These are phyloP conservation scores for Cinchona pubescens DNA, from an alignment of 257 asterid species.

Conservation along the genomic window DNA sequence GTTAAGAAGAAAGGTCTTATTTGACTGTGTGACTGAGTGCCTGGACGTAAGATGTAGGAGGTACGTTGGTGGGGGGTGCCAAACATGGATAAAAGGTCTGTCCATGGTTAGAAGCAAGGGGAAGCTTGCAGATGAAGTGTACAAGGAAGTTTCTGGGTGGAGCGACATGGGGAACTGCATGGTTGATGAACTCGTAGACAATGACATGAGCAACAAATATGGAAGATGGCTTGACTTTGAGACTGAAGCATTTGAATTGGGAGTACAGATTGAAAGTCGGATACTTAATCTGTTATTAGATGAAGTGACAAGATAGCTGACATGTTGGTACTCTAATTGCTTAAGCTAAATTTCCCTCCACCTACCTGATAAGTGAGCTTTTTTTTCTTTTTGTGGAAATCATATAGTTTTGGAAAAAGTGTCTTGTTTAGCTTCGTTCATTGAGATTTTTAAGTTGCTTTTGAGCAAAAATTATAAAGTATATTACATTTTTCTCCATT, in stretches of 20 bases:
- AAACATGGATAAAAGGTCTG: conserved; percentile 54
- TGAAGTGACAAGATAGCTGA: conserved; percentile 77
- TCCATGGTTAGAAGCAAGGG: conserved; percentile 43
- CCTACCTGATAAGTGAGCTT: background rate
- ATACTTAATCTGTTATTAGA: conserved; percentile 68
- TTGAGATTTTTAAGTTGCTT: conserved; percentile 5
- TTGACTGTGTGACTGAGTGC: conserved; percentile 66
- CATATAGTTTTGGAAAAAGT: background rate
- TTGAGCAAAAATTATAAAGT: background rate
- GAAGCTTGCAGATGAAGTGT: conserved; percentile 61
- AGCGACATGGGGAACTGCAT: conserved; percentile 50
- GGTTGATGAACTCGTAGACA: conserved; percentile 91
- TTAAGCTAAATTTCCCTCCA: conserved; percentile 14
- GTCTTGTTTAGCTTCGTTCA: background rate
- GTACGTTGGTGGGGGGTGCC: conserved; percentile 51
- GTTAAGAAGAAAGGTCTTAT: conserved; percentile 45
- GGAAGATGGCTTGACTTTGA: conserved; percentile 90
- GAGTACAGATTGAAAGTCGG: conserved; percentile 60
- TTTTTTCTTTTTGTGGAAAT: background rate
- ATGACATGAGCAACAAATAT: conserved; percentile 71
- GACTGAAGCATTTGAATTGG: conserved; percentile 71
- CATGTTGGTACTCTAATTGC: conserved; percentile 39
- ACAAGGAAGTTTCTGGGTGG: conserved; percentile 61
- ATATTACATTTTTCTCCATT: background rate
- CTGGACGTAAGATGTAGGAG: conserved; percentile 53